Evolutionary conservation across 495 filamentous ascomycete species (phyloP).

Genomic region (Talaromyces ruber): DNA sequence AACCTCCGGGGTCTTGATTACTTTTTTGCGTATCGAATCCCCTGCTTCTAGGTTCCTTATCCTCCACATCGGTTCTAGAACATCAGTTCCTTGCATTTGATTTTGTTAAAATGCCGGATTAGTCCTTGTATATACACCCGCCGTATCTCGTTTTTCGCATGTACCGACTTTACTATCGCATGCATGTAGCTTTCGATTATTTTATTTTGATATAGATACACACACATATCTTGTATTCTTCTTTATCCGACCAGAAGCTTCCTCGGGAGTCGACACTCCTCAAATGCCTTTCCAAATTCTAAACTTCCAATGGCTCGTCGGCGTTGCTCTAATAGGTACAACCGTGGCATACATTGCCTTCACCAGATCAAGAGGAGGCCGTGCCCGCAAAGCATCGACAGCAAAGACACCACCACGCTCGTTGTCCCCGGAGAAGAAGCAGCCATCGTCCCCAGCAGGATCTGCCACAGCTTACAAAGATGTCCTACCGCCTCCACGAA

Average conservation of each 20-base stretch:
- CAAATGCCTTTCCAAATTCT: not conserved
- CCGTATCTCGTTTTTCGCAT: not conserved
- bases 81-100: not conserved
- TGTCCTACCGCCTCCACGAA: constrained; percentile 48
- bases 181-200: not conserved
- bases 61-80: not conserved
- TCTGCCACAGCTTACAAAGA: constrained; percentile 31
- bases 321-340: not conserved
- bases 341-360: not conserved
- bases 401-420: constrained; percentile 50
- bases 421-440: constrained; percentile 42
- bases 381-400: constrained; percentile 24
- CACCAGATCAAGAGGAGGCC: constrained; percentile 8
- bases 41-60: not conserved
- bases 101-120: not conserved
- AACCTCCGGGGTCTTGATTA: not conserved
- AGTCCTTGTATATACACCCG: not conserved
- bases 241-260: not conserved
- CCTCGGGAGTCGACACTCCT: not conserved
- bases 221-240: not conserved
- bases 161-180: not conserved
- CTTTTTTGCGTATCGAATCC: constrained; percentile 5
- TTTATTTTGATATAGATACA: not conserved
- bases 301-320: not conserved
- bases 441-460: constrained; percentile 14